Evolutionary conservation across 2,329 filamentous ascomycete genomes (phyloP).

Genomic region (Pseudocercospora fijiensis): DNA sequence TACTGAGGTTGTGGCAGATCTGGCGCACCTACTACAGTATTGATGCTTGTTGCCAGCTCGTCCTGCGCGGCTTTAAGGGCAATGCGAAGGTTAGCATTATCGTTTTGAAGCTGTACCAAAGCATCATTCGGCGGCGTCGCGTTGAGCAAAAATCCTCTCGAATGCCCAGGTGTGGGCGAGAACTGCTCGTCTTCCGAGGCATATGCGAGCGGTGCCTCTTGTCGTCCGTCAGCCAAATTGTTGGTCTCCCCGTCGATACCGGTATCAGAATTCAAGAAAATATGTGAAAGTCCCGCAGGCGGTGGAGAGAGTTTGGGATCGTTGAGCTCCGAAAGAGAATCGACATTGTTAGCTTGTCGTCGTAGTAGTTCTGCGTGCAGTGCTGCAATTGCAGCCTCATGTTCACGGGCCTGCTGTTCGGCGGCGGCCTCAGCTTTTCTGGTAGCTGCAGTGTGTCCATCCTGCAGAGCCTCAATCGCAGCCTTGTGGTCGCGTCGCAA

Average conservation of each 20-base stretch:
- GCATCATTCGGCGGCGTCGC: conserved; percentile 17
- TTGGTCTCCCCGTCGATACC: neutral
- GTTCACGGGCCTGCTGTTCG: conserved; percentile 8
- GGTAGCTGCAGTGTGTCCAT: conserved; percentile 10
- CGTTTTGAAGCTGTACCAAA: conserved; percentile 18
- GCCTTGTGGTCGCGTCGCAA: conserved; percentile 15
- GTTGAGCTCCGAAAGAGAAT: neutral
- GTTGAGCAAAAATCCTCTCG: neutral
- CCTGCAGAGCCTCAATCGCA: conserved; percentile 17
- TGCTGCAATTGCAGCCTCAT: conserved; percentile 16
- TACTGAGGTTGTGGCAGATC: neutral
- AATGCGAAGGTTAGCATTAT: conserved; percentile 20
- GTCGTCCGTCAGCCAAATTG: neutral
- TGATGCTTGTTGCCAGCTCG: conserved; percentile 16
- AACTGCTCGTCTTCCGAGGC: conserved; percentile 22
- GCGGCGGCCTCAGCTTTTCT: conserved; percentile 7
- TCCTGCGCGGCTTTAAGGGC: conserved; percentile 20
- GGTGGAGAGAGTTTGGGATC: conserved; percentile 9
- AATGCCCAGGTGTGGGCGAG: conserved; percentile 20
- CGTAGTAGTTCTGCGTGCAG: conserved; percentile 13
- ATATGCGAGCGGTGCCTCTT: conserved; percentile 25
- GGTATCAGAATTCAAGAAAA: conserved; percentile 25
- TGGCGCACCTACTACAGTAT: neutral
- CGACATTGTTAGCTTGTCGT: conserved; percentile 5
- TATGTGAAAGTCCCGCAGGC: conserved; percentile 22